phyloP scores from a whole-genome alignment of 805 yeast genomes.

The Sugiyamaella lignohabitans region DNA sequence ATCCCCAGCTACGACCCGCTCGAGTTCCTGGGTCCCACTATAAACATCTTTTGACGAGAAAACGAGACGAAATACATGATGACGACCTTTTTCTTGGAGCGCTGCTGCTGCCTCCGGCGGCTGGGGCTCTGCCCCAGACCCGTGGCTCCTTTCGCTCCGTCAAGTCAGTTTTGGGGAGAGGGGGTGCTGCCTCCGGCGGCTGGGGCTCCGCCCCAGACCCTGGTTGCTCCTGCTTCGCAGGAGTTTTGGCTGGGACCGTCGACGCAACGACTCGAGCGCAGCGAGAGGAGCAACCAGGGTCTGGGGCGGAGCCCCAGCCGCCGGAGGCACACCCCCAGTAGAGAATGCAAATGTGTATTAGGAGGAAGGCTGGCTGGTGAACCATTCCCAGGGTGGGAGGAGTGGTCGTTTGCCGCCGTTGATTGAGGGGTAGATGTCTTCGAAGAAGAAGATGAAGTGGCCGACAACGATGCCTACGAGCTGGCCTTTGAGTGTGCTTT shows the following conservation, averaged over 20 bases:
- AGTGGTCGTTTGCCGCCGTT: constrained; percentile 31
- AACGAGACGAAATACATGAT: neutral
- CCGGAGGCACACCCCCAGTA: too few species aligned
- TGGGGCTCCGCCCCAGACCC: neutral
- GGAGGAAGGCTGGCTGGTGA: neutral
- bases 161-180: too few species aligned
- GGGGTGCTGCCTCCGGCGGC: constrained; percentile 1
- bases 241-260: too few species aligned
- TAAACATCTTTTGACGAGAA: constrained; percentile 14
- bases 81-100: neutral
- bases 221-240: too few species aligned
- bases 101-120: constrained; percentile 1
- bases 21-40: constrained; percentile 20
- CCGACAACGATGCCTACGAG: constrained; percentile 39
- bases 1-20: constrained; percentile 16
- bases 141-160: neutral
- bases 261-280: too few species aligned
- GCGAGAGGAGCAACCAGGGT: too few species aligned
- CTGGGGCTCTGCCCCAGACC: neutral
- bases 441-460: constrained; percentile 37
- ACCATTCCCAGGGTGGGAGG: constrained; percentile 38
- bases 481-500: constrained; percentile 21
- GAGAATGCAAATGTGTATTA: too few species aligned
- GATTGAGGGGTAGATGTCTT: constrained; percentile 39
- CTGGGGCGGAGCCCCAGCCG: too few species aligned